These are phyloP conservation scores for Teratosphaeria viscida DNA, from an alignment of 2,329 filamentous ascomycete species.

Conservation along the genomic window DNA sequence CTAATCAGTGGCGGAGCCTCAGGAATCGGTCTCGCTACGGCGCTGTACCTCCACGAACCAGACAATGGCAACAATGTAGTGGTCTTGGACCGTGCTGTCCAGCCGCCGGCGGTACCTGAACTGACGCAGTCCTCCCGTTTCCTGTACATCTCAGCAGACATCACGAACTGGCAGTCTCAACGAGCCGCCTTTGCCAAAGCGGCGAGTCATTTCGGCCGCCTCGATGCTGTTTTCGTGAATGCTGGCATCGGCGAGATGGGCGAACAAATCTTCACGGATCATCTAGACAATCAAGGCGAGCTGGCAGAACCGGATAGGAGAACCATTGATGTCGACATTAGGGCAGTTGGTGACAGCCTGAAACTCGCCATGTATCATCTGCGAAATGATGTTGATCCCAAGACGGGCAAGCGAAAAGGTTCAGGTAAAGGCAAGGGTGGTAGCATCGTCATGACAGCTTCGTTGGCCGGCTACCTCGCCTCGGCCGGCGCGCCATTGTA, in stretches of 20 bases:
- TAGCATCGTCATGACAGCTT: slow-evolving; percentile 38
- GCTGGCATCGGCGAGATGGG: slow-evolving; percentile 39
- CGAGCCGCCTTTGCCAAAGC: slow-evolving; percentile 34
- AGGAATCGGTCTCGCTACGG: slow-evolving; percentile 24
- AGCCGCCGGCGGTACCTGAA: slow-evolving; percentile 8
- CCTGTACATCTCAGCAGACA: slow-evolving; percentile 30
- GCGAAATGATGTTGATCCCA: slow-evolving; percentile 20
- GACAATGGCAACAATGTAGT: slow-evolving; percentile 20
- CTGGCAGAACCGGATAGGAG: slow-evolving; percentile 37
- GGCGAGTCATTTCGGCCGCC: slow-evolving; percentile 31
- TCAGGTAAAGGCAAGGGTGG: slow-evolving; percentile 29
- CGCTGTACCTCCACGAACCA: slow-evolving; percentile 17
- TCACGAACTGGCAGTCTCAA: slow-evolving; percentile 37
- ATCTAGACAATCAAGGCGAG: slow-evolving; percentile 30
- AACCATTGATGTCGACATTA: slow-evolving; percentile 37
- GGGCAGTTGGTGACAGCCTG: slow-evolving; percentile 36
- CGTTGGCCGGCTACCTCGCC: slow-evolving; percentile 40
- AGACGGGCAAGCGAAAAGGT: slow-evolving; percentile 6
- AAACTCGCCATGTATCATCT: slow-evolving; percentile 41
- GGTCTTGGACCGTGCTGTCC: slow-evolving; percentile 15
- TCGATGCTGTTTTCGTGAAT: slow-evolving; percentile 41
- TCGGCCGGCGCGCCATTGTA: slow-evolving; percentile 39
- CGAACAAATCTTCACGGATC: slow-evolving; percentile 41
- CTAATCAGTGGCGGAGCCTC: slow-evolving; percentile 22
- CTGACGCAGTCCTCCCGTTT: slow-evolving; percentile 18